Conservation (phyloP, 345 rosid species). For the Carallia brachiata region DNA sequence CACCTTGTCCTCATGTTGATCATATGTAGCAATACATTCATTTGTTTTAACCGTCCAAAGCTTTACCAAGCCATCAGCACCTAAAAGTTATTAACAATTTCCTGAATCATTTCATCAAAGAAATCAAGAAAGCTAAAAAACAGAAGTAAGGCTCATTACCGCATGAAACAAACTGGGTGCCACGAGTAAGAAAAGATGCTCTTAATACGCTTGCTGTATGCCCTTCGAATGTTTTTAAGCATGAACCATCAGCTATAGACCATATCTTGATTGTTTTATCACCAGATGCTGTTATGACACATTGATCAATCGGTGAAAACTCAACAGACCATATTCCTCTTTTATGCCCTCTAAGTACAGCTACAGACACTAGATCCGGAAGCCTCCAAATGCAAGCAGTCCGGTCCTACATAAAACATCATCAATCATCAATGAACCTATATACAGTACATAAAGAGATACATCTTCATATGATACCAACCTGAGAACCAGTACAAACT, state of each 20-base stretch:
- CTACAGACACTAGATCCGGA: conserved; percentile 82
- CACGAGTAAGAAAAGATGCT: conserved; percentile 86
- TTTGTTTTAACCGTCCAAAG: conserved; percentile 82
- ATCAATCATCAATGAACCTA: conserved; percentile 1
- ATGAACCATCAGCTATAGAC: conserved; percentile 89
- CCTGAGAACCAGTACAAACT: conserved; percentile 96
- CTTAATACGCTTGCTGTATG: conserved; percentile 86
- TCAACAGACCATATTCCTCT: conserved; percentile 96
- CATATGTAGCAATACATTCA: conserved; percentile 90
- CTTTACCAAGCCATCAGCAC: conserved; percentile 95
- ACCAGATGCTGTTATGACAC: conserved; percentile 92
- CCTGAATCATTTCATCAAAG: conserved; percentile 10
- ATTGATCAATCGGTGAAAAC: conserved; percentile 95
- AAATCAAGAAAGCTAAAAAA: conserved; percentile 7
- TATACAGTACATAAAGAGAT: not conserved
- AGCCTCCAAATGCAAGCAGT: conserved; percentile 93
- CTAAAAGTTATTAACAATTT: conserved; percentile 37
- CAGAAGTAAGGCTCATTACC: conserved; percentile 46
- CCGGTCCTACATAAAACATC: conserved; percentile 57
- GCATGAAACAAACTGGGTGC: conserved; percentile 85
- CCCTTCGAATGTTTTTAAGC: conserved; percentile 96
- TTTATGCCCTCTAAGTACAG: conserved; percentile 81
- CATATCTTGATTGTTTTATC: conserved; percentile 92
- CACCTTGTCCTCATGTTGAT: conserved; percentile 95
- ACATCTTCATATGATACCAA: conserved; percentile 23